Base-by-base conservation (phyloP, 2,329 filamentous ascomycete species). In the Didymellaceae sp. region DNA sequence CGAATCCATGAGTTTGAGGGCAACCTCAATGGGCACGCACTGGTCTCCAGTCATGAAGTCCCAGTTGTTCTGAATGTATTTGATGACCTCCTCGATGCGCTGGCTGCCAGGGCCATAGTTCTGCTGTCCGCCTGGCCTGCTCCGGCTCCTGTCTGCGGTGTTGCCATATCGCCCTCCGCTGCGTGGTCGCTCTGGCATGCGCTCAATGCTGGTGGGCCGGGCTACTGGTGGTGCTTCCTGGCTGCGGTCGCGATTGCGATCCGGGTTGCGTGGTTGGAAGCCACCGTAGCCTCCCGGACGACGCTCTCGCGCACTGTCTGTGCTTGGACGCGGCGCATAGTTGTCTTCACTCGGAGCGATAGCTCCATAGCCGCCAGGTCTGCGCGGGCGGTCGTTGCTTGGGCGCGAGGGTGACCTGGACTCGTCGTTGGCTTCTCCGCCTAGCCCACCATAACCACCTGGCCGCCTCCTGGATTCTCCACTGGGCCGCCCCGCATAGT, bases 21-120 rank as follows among this genome's bases (percentile, higher is more conserved):
- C 91, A 43, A 97, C 84, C 73, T 97, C 92, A 26, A 97, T 91
- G 2, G 94, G 94, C 24, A 97, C 85, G 69, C 92, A 97, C 67
- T 94, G 88, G 55, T 88, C 87, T 63, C 89, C 83, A 58, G 89
- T 90, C 89, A 99, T 94, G 61, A 91, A 88, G 33, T 90, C 88
- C 93, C 94, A 99, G 68, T 96, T 91, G 49, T 83, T 78, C 69
- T 92, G 87, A 66, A 99, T 96, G 61, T 89, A 86, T 59, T 90
- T 86, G 39, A 97, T 80, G 2, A 96, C 79, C 55, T 83, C 82
- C 62, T 78, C 76, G 34, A 78, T 75, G 52, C 76, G 73, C 48
- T 72, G 70, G 34, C 71, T 74, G 8, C 72, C 72, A 5, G 70
- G 64, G 9, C 74, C 75, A 59, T 71, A 74, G 53, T 63, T 69